Evolutionary conservation across 805 yeast genomes (phyloP), one percentile per base, ranked within the genome.

Genomic region (Saccharomyces paradoxus): DNA sequence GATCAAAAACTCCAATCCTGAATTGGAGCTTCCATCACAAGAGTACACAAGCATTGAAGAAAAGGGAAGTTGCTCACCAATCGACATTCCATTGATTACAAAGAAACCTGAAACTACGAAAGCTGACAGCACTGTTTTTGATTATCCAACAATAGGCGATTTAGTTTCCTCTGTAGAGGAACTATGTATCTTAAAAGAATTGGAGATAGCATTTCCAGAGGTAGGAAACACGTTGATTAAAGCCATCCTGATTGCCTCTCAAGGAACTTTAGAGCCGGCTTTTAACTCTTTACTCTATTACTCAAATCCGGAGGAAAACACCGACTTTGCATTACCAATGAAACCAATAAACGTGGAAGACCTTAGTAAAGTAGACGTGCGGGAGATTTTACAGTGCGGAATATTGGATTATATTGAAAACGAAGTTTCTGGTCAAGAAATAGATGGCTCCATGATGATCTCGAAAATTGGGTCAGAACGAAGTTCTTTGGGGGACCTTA

Each of bases 121-220:
- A 51, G 58, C 24, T 2, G 21, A 37, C 5, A 37, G 56, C 53
- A 53, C 46, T 49, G 53, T 57, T 56, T 53, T 61, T 58, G 27
- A 37, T 37, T 37, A 37, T 37, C 44, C 44, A 17, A 37, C 44
- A 2, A 37, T 37, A 8, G 44, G 44, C 24, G 22, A 37, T 37
- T 37, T 37, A 37, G 44, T 37, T 37, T 37, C 44, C 17, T 37
- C 44, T 17, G 24, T 37, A 10, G 44, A 37, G 22, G 7, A 37
- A 37, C 12, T 37, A 2, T 17, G 8, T 37, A 57, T 69, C 24
- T 58, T 63, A 48, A 74, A 78, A 51, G 84, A 88, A 48, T 75
- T 92, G 58, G 76, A 78, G 62, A 96, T 89, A 24, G 97, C 97
- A 0, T 92, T 92, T 69, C 98, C 99, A 1, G 73, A 75, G 14